phyloP scores from a whole-genome alignment of 116 monocot species.

The Zostera marina region DNA sequence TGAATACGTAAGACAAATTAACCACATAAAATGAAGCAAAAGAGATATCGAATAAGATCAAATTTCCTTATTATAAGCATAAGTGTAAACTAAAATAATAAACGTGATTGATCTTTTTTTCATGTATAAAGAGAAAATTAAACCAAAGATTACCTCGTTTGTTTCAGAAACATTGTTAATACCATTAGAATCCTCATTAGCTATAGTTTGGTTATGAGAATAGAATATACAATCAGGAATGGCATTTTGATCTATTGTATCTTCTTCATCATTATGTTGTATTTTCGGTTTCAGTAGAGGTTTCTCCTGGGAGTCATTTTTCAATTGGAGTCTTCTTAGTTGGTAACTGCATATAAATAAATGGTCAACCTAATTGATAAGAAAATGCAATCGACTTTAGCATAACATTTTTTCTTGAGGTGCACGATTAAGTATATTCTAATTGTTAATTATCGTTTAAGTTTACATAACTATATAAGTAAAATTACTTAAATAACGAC shows the following conservation, averaged over 20 bases:
- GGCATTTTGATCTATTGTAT: constrained; percentile 15
- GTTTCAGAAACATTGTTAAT: not conserved
- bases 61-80: not conserved
- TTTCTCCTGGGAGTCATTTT: constrained; percentile 14
- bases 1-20: constrained; percentile 1
- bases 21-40: not conserved
- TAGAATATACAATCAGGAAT: constrained; percentile 7
- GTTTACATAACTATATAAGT: too few species aligned
- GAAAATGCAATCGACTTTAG: not conserved
- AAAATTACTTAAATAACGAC: too few species aligned
- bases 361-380: not conserved
- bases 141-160: not conserved
- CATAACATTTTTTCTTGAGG: not conserved
- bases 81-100: not conserved
- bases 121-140: not conserved
- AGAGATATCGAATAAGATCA: too few species aligned
- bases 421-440: not conserved
- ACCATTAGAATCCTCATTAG: constrained; percentile 5
- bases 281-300: constrained; percentile 14
- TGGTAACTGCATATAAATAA: constrained; percentile 28
- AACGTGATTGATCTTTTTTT: not conserved
- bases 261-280: constrained; percentile 12
- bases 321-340: constrained; percentile 23
- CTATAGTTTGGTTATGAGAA: constrained; percentile 5
- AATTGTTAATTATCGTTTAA: not conserved